These are phyloP conservation scores for Candida albicans DNA, from an alignment of 1,139 yeast species.

Conservation along the genomic window DNA sequence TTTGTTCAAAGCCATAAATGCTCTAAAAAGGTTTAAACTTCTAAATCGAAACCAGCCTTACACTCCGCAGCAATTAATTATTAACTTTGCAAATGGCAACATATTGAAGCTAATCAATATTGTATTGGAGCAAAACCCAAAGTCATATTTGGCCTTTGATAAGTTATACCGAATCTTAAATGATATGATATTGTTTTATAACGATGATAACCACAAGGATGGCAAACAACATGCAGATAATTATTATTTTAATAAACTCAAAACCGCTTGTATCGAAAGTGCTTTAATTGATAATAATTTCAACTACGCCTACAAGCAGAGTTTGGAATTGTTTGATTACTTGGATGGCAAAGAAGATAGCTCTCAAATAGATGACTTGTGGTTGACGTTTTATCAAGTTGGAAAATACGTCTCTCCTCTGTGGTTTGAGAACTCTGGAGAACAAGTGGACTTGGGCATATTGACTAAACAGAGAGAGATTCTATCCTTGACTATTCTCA, in stretches of 20 bases:
- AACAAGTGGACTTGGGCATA: constrained; percentile 17
- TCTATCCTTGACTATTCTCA: constrained; percentile 41
- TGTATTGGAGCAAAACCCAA: constrained; percentile 56
- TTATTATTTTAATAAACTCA: constrained; percentile 34
- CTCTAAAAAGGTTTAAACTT: constrained; percentile 37
- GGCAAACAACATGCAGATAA: constrained; percentile 6
- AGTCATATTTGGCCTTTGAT: constrained; percentile 50
- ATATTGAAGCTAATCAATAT: constrained; percentile 30
- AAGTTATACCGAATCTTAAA: constrained; percentile 42
- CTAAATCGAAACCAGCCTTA: constrained; percentile 29
- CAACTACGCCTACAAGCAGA: constrained; percentile 45
- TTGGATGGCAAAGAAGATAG: constrained; percentile 12
- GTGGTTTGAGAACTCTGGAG: constrained; percentile 38
- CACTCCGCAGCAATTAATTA: constrained; percentile 31
- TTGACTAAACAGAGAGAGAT: constrained; percentile 48
- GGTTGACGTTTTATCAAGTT: constrained; percentile 66
- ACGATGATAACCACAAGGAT: constrained; percentile 8
- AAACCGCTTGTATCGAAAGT: constrained; percentile 57
- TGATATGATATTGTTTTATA: constrained; percentile 33
- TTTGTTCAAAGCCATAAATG: constrained; percentile 29
- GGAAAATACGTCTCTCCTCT: constrained; percentile 54
- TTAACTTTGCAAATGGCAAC: constrained; percentile 22
- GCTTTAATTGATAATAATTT: constrained; percentile 57
- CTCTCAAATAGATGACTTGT: constrained; percentile 32
- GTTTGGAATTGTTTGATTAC: constrained; percentile 31